Base-by-base conservation (phyloP, 2,329 filamentous ascomycete species). In the Paecilomyces sp. region DNA sequence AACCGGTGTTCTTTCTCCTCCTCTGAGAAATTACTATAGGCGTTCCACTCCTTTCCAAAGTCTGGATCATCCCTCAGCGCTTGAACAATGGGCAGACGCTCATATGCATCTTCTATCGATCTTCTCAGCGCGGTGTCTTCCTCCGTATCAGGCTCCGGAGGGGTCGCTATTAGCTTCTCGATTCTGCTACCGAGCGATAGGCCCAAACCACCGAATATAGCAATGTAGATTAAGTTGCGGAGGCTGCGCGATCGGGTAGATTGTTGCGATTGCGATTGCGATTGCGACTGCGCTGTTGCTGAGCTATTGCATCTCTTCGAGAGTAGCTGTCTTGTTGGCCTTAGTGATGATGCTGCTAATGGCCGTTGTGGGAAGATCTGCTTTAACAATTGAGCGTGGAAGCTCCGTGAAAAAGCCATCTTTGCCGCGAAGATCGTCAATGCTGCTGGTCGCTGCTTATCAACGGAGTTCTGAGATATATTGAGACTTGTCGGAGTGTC, bases 51-150 rank as follows among this genome's bases (percentile, higher is more conserved):
- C 59, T 15, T 6, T n/a, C 72, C 67, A 57, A 70, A 79, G 53
- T 75, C 72, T 25, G 75, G 73, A 60, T 77, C 63, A 4, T 66
- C 64, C 34, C 76, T 72, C 54, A 79, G 61, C 57, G 70, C 60
- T 60, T 74, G 67, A 56, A 78, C 74, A 25, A 77, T 66, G 13
- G 73, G 71, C 34, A 76, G 64, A 8, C 62, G 60, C n/a, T 78
- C 73, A 55, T 74, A 70, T 24, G 66, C 57, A 1, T 63, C 63
- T 24, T 69, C 61, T 31, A 79, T 71, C 28, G 66, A 63, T 47
- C 68, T 61, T 36, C 75, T 55, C 54, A 66, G 59, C 25, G 65
- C 58, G 36, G 62, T 33, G 60, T 79, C 77, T 55, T 72, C 70
- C 1, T 65, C 60, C 2, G 74, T 71, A 15, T 70, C 76, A n/a